Evolutionary conservation across 2,329 filamentous ascomycete genomes (phyloP).

Genomic region (Colletotrichum chrysophilum): DNA sequence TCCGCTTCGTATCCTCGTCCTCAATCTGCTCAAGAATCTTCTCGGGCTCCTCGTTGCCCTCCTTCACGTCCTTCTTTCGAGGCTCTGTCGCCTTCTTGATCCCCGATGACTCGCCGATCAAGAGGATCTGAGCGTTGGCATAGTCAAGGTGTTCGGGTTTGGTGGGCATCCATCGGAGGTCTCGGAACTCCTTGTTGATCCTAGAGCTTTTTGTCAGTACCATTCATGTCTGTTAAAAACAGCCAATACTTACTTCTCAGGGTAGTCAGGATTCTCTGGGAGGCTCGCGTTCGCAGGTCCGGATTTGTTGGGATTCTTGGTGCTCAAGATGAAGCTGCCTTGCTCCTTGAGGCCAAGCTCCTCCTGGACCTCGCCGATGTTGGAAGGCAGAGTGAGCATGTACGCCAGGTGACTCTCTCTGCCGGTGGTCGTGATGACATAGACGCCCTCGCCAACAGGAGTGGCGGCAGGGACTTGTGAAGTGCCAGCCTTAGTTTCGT

Average conservation of each 20-base stretch:
- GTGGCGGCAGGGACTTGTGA: conserved; percentile 72
- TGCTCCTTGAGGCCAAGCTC: conserved; percentile 74
- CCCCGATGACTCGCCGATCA: conserved; percentile 74
- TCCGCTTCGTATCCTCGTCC: conserved; percentile 73
- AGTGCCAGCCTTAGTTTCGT: conserved; percentile 79
- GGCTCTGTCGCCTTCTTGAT: conserved; percentile 61
- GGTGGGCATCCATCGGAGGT: conserved; percentile 76
- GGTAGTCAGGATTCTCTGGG: conserved; percentile 70
- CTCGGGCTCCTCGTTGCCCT: conserved; percentile 66
- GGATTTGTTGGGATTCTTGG: conserved; percentile 78
- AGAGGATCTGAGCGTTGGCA: conserved; percentile 75
- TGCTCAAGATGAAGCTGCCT: conserved; percentile 79
- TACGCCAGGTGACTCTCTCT: conserved; percentile 81
- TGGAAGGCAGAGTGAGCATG: conserved; percentile 74
- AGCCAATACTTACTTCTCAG: conserved; percentile 62
- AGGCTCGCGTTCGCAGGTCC: conserved; percentile 69
- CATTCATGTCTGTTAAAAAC: neutral
- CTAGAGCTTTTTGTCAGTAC: conserved; percentile 37
- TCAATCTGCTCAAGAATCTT: conserved; percentile 78
- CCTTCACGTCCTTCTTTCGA: conserved; percentile 60
- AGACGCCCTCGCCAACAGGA: conserved; percentile 84
- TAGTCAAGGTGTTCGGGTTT: conserved; percentile 78
- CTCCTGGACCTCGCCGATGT: conserved; percentile 74
- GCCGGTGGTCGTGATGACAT: conserved; percentile 77
- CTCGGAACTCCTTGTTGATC: conserved; percentile 73